phyloP scores from a whole-genome alignment of 2,329 filamentous ascomycete species.

The Escovopsis sp. region DNA sequence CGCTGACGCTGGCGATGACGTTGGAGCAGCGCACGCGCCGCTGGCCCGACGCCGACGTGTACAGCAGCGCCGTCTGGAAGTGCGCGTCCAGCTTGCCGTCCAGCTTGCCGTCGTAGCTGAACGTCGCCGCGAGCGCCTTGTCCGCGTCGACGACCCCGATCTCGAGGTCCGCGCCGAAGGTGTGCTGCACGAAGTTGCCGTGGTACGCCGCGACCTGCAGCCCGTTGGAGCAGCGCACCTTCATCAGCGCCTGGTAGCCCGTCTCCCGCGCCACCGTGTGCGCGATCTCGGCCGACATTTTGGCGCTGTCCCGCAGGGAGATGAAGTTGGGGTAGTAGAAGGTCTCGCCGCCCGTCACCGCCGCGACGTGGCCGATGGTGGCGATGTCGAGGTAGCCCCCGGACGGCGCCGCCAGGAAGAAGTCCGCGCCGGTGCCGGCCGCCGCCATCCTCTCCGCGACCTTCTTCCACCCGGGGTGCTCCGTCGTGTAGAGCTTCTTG shows the following conservation, averaged over 20 bases:
- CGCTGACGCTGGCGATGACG: slow-evolving; percentile 80
- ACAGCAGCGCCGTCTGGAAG: slow-evolving; percentile 89
- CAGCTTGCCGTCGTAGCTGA: slow-evolving; percentile 94
- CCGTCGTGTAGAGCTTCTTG: slow-evolving; percentile 81
- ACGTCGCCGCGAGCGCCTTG: slow-evolving; percentile 82
- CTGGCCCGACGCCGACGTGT: slow-evolving; percentile 82
- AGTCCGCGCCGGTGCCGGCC: slow-evolving; percentile 74
- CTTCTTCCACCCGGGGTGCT: slow-evolving; percentile 80
- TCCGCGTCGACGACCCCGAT: slow-evolving; percentile 87
- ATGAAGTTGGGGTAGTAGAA: slow-evolving; percentile 98
- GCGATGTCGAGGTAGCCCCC: slow-evolving; percentile 88
- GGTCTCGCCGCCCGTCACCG: slow-evolving; percentile 83
- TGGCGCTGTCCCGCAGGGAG: slow-evolving; percentile 67
- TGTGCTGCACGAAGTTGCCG: slow-evolving; percentile 92
- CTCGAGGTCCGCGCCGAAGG: slow-evolving; percentile 86
- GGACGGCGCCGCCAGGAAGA: slow-evolving; percentile 84
- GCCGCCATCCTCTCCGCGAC: slow-evolving; percentile 77
- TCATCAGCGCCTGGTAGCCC: slow-evolving; percentile 92
- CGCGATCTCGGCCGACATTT: slow-evolving; percentile 70
- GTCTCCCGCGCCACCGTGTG: slow-evolving; percentile 82
- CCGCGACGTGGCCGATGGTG: slow-evolving; percentile 75
- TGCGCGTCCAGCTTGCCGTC: slow-evolving; percentile 92
- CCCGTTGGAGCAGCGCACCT: slow-evolving; percentile 94
- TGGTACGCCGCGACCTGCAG: slow-evolving; percentile 89
- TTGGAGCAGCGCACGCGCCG: slow-evolving; percentile 87